Percentiles rank a stretch among this genome's conserved stretches.
Conservation (phyloP, 75 land plant genomes). For the Picea sitchensis region DNA sequence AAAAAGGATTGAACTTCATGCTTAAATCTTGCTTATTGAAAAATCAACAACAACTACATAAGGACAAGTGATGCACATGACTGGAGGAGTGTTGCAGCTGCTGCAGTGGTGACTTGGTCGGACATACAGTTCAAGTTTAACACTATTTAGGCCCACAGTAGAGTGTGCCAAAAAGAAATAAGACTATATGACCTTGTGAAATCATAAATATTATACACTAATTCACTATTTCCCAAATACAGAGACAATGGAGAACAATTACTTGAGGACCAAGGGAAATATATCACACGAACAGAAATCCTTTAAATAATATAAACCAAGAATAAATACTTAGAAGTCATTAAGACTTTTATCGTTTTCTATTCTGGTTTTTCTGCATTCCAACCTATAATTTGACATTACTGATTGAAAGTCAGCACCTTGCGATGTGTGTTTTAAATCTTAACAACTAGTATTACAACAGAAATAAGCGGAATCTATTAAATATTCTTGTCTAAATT, state of each 20-base stretch:
- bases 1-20: too few relatives aligned
- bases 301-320: background rate
- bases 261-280: background rate
- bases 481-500: background rate
- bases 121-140: too few relatives aligned
- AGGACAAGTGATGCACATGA: too few relatives aligned
- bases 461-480: background rate
- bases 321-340: background rate
- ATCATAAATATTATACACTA: background rate
- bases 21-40: too few relatives aligned
- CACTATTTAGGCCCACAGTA: too few relatives aligned
- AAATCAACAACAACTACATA: too few relatives aligned
- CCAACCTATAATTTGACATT: background rate
- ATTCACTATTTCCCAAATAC: background rate
- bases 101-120: too few relatives aligned
- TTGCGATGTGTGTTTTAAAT: background rate
- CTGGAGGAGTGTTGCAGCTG: too few relatives aligned
- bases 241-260: background rate
- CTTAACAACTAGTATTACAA: background rate
- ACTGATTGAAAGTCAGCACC: background rate
- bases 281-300: background rate
- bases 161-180: background rate
- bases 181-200: background rate
- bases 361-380: background rate
- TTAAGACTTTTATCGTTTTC: background rate